Conservation (phyloP, 2,329 filamentous ascomycete species). For the Trichoderma hamatum region DNA sequence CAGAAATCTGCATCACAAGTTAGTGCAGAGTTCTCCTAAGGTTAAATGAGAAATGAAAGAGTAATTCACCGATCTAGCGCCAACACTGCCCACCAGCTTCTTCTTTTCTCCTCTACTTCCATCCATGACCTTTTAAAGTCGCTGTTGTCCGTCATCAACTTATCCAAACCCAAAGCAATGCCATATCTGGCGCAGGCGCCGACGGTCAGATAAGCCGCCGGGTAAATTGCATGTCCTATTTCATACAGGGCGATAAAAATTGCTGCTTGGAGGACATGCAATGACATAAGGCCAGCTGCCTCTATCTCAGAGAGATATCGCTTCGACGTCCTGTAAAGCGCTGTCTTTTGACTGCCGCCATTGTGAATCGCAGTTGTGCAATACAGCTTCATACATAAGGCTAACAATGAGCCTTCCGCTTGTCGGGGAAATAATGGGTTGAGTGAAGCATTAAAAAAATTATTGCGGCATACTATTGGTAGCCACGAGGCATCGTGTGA, state of each 20-base stretch:
- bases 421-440: neutral
- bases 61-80: neutral
- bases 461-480: constrained; percentile 7
- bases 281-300: neutral
- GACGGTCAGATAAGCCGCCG: neutral
- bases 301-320: neutral
- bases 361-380: neutral
- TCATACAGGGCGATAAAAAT: neutral
- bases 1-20: neutral
- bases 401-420: neutral
- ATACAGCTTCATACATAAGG: neutral
- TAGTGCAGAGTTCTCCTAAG: neutral
- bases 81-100: constrained; percentile 6
- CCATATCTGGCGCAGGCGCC: neutral
- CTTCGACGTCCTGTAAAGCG: neutral
- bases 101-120: constrained; percentile 7
- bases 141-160: neutral
- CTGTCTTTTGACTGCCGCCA: neutral
- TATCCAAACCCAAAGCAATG: neutral
- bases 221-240: neutral
- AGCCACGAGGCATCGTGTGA: neutral
- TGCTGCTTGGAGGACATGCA: neutral
- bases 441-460: neutral
- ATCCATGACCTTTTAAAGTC: neutral
- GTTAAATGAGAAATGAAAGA: neutral